Evolutionary conservation across 1,139 yeast genomes (phyloP), one percentile per base, ranked within the genome.

Genomic region (Debaryomycetaceae sp.): DNA sequence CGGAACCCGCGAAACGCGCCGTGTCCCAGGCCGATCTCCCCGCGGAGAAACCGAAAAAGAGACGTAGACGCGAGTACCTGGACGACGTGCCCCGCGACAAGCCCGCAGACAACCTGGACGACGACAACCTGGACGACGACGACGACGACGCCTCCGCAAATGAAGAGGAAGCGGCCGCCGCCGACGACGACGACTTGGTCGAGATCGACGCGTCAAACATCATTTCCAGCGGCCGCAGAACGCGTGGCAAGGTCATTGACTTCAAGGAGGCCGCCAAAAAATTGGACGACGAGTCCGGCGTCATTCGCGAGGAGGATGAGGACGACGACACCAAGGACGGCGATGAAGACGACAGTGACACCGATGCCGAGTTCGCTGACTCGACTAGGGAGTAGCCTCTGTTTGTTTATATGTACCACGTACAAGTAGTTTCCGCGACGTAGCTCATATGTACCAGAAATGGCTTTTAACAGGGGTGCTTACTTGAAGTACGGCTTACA

Each of bases 181-280:
- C 63, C 23, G 92, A 77, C 23, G 94, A 82, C 25, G 94, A 83
- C 44, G 92, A 80, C 43, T 63, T 85, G 43, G 72, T 72, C 13
- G 95, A 82, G 52, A 83, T 87, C 43, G 95, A 86, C 48, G 67
- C 79, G 25, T 62, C 87, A 27, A 87, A 87, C 53, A 86, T 86
- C 49, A 82, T 86, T 38, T 66, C 80, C 16, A 62, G 76, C 16
- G 95, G 95, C 11, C 72, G 95, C 55, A 80, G 97, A 62, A 85
- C 95, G 10, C 73, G 95, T 43, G 94, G 95, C 14, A 81, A 78
- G 50, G 80, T 79, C 21, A 79, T 87, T 44, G 96, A 87, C 55
- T 87, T 80, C 53, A 68, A 74, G 37, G 78, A 82, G 54, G 87
- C 93, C n/a, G 83, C 86, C 18, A 81, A 73, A 39, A 71, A 81